These are phyloP conservation scores for Mycena galericulata DNA, from an alignment of 768 basidiomycete genomes.

Conservation along the genomic window DNA sequence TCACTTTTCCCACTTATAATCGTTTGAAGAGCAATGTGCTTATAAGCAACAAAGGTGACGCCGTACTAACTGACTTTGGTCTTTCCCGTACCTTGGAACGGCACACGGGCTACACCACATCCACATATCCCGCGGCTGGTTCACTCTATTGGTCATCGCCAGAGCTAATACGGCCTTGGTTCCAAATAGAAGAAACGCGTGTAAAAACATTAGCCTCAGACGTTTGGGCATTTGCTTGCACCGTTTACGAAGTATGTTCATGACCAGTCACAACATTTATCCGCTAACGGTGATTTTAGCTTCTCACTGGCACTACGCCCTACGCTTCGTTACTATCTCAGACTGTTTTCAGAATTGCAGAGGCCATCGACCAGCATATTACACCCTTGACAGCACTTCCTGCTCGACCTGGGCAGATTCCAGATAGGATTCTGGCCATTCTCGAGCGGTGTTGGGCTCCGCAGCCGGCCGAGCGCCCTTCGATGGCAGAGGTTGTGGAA, in stretches of 20 bases:
- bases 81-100: constrained; percentile 11
- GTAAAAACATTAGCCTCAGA: constrained; percentile 10
- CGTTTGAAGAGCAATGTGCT: constrained; percentile 12
- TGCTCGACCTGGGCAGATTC: constrained; percentile 7
- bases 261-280: neutral
- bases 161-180: constrained; percentile 12
- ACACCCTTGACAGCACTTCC: constrained; percentile 10
- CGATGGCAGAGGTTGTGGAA: constrained; percentile 12
- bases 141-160: constrained; percentile 11
- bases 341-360: neutral
- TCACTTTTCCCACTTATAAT: constrained; percentile 4
- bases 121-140: constrained; percentile 4
- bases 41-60: constrained; percentile 2
- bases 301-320: constrained; percentile 6
- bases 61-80: constrained; percentile 12
- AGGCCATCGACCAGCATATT: constrained; percentile 3
- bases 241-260: constrained; percentile 6
- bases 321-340: constrained; percentile 2
- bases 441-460: constrained; percentile 11
- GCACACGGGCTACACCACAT: constrained; percentile 6
- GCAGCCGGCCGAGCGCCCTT: constrained; percentile 6
- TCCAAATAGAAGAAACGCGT: neutral
- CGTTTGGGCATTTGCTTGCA: constrained; percentile 12
- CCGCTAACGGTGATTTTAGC: constrained; percentile 15
- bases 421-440: neutral